Base-by-base conservation (phyloP, 768 basidiomycete genomes). In the Agaricus subrufescens region DNA sequence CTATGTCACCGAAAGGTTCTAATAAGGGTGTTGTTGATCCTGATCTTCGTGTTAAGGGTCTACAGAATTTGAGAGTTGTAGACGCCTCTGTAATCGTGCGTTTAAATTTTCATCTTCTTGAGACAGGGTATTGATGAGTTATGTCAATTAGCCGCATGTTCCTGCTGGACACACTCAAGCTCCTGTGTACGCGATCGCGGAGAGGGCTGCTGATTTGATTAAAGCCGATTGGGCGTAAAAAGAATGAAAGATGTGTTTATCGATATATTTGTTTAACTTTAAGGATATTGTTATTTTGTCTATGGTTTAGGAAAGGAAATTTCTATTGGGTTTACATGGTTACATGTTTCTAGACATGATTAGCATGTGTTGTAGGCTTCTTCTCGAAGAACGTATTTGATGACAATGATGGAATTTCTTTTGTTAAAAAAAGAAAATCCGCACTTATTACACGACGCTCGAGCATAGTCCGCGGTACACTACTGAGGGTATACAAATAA, bases 81-180 rank as follows among this genome's bases (percentile, higher is more conserved):
- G 73, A 76, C 62, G 67, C 70, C 12, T 72, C 72, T 23, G 62
- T 75, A 52, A 58, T 69, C 54, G 74, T 72, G 56, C 44, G 71
- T 62, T 31, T 4, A 25, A 4, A 8, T 34, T 34, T 34, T 34
- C 31, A 26, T 23, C 7, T 10, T n/a, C 9, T 10, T 27, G 29
- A 50, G 29, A 1, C 14, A 19, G 6, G 11, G 5, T 38, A 19
- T 26, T 45, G 38, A 48, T 42, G 10, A n/a, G 11, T 29, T 46
- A 12, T 39, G 4, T 34, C 8, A 34, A 11, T 39, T 47, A 62
- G 61, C 61, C 61, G 1, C 55, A 42, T 39, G 30, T 62, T 12
- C 58, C 61, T 15, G 58, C 56, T 31, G 61, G 55, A 25, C 61
- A 62, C 25, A 57, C 56, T 2, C 58, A 59, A 43, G 52, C 43